phyloP scores from a whole-genome alignment of 176 grass and related monocot species.

The Secale cereale region DNA sequence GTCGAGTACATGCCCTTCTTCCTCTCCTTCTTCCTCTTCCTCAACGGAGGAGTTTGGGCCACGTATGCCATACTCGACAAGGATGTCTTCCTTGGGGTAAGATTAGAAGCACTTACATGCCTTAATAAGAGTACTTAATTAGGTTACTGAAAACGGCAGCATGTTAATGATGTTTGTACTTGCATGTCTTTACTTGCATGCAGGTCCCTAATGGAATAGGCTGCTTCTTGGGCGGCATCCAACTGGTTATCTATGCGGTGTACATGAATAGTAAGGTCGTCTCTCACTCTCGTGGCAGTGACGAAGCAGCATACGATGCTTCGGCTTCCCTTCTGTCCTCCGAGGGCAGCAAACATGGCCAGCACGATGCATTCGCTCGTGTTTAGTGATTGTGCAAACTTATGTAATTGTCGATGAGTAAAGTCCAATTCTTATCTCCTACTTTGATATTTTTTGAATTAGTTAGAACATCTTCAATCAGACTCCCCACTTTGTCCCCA shows the following conservation, averaged over 20 bases:
- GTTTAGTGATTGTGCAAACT: neutral
- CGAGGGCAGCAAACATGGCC: neutral
- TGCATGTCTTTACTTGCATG: too few species aligned
- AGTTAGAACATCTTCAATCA: too few species aligned
- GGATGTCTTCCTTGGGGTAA: conserved; percentile 66
- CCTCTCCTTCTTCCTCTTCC: conserved; percentile 70
- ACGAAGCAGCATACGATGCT: neutral
- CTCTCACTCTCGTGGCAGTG: neutral
- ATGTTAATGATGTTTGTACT: neutral
- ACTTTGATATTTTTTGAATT: too few species aligned
- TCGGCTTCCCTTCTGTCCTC: conserved; percentile 21
- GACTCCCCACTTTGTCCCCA: too few species aligned
- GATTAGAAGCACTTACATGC: neutral
- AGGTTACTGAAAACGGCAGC: neutral
- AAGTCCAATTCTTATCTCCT: neutral
- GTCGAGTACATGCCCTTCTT: conserved; percentile 89
- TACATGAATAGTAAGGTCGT: conserved; percentile 37
- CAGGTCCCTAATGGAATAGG: conserved; percentile 77
- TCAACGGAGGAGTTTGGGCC: conserved; percentile 69
- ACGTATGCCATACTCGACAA: conserved; percentile 48
- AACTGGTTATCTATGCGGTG: conserved; percentile 54
- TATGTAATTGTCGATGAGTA: neutral
- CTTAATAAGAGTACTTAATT: neutral
- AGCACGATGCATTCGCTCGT: neutral
- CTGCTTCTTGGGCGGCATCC: conserved; percentile 58